phyloP scores from a whole-genome alignment of 495 filamentous ascomycete species.

The Rostrohypoxylon terebratum region DNA sequence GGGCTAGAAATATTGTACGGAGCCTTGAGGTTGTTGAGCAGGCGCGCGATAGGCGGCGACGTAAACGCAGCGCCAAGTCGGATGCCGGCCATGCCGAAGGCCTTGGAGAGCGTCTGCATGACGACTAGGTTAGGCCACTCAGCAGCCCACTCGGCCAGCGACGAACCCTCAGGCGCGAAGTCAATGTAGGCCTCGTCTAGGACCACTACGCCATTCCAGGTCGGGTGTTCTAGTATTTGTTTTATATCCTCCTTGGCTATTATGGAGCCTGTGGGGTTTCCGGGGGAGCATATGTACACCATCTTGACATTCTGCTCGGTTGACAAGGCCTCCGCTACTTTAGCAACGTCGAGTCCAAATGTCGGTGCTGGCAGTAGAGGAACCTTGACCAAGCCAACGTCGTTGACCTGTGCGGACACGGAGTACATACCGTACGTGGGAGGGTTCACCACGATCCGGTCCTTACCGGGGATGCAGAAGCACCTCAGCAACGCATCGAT shows the following conservation, averaged over 20 bases:
- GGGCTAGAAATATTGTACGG: slow-evolving; percentile 93
- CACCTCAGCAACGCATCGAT: slow-evolving; percentile 93
- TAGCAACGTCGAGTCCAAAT: slow-evolving; percentile 77
- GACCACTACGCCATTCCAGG: slow-evolving; percentile 94
- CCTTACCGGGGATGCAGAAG: slow-evolving; percentile 88
- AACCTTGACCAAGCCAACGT: slow-evolving; percentile 85
- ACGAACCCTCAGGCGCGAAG: slow-evolving; percentile 82
- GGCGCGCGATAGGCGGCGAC: slow-evolving; percentile 64
- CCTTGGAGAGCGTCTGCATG: slow-evolving; percentile 97
- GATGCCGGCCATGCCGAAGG: slow-evolving; percentile 94
- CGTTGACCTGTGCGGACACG: slow-evolving; percentile 93
- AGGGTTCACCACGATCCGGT: slow-evolving; percentile 92
- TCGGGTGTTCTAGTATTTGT: slow-evolving; percentile 82
- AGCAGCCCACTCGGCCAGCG: slow-evolving; percentile 90
- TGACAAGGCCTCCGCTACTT: slow-evolving; percentile 73
- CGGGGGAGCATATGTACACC: slow-evolving; percentile 90
- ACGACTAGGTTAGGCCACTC: slow-evolving; percentile 98
- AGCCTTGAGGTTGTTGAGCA: slow-evolving; percentile 93
- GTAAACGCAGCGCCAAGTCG: slow-evolving; percentile 77
- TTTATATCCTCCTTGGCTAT: slow-evolving; percentile 80
- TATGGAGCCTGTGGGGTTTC: slow-evolving; percentile 88
- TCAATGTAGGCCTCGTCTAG: slow-evolving; percentile 98
- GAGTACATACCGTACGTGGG: slow-evolving; percentile 99
- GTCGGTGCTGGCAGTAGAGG: slow-evolving; percentile 70
- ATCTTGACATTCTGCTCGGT: slow-evolving; percentile 80